These are phyloP conservation scores for Kazachstania sp. DNA, from an alignment of 1,139 yeast genomes.

Conservation along the genomic window DNA sequence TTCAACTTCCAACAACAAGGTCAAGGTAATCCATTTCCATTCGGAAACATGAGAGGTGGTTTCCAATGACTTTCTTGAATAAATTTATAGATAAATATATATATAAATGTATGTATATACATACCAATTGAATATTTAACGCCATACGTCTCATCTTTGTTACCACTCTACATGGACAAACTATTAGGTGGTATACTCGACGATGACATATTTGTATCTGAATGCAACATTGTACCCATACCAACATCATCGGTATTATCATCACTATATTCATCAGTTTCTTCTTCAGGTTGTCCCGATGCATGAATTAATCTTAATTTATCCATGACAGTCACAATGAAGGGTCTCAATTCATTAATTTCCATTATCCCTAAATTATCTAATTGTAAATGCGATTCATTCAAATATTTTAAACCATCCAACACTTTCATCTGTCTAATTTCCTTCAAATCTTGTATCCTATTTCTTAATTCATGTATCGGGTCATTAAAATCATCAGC, in stretches of 20 bases:
- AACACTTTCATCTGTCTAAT: slow-evolving; percentile 73
- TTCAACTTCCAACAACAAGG: slow-evolving; percentile 8
- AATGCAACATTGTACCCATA: slow-evolving; percentile 5
- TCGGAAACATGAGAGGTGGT: slow-evolving; percentile 7
- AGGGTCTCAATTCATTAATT: slow-evolving; percentile 80
- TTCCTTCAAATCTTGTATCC: slow-evolving; percentile 78
- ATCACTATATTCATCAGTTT: slow-evolving; percentile 14
- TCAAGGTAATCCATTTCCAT: slow-evolving; percentile 8
- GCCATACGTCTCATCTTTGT: no score
- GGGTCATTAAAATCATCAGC: slow-evolving; percentile 63
- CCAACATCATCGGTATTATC: slow-evolving; percentile 20
- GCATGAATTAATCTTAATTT: slow-evolving; percentile 48
- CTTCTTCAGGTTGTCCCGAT: slow-evolving; percentile 7
- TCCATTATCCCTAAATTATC: slow-evolving; percentile 79
- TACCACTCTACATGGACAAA: background rate
- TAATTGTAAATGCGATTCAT: slow-evolving; percentile 75
- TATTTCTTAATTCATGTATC: slow-evolving; percentile 48
- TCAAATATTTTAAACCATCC: slow-evolving; percentile 66
- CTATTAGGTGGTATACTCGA: background rate
- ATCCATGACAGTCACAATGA: slow-evolving; percentile 71
- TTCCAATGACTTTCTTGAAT: background rate
- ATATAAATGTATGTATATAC: no score
- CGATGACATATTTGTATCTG: background rate
- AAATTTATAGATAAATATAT: background rate
- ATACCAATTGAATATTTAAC: no score